phyloP scores from a whole-genome alignment of 805 yeast species.

The Candida incommunis region DNA sequence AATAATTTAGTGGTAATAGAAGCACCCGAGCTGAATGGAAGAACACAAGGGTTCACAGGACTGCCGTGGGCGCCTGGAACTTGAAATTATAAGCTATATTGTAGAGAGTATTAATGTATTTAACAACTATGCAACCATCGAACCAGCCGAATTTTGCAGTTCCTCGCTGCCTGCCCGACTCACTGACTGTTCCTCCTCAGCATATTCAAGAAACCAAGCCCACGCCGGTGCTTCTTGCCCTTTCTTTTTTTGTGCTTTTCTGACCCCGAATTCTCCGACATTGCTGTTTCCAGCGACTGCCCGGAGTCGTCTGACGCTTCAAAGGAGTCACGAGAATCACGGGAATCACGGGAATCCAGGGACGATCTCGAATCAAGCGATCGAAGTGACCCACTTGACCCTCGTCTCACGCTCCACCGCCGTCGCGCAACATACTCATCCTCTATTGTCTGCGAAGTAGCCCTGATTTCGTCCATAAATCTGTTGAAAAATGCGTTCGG shows the following conservation, averaged over 20 bases:
- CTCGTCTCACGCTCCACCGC: background rate
- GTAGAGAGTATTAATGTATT: too few relatives aligned
- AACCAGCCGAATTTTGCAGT: too few relatives aligned
- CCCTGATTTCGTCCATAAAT: background rate
- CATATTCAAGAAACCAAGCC: background rate
- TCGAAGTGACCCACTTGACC: background rate
- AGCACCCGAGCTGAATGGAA: too few relatives aligned
- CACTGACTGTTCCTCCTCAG: background rate
- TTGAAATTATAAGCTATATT: too few relatives aligned
- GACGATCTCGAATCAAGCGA: background rate
- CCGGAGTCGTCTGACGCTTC: background rate
- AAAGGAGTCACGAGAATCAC: background rate
- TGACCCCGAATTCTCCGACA: background rate
- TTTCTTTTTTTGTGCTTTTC: background rate
- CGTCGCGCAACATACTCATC: background rate
- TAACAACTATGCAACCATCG: too few relatives aligned
- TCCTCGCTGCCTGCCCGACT: too few relatives aligned
- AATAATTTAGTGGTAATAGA: too few relatives aligned
- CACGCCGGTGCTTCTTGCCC: background rate
- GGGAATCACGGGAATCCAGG: background rate
- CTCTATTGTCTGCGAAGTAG: background rate
- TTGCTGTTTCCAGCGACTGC: background rate
- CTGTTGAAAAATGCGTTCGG: background rate
- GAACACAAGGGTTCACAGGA: too few relatives aligned
- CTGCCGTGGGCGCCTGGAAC: too few relatives aligned